Evolutionary conservation across 495 filamentous ascomycete genomes (phyloP).

Genomic region (Lasiosphaeris hirsuta): DNA sequence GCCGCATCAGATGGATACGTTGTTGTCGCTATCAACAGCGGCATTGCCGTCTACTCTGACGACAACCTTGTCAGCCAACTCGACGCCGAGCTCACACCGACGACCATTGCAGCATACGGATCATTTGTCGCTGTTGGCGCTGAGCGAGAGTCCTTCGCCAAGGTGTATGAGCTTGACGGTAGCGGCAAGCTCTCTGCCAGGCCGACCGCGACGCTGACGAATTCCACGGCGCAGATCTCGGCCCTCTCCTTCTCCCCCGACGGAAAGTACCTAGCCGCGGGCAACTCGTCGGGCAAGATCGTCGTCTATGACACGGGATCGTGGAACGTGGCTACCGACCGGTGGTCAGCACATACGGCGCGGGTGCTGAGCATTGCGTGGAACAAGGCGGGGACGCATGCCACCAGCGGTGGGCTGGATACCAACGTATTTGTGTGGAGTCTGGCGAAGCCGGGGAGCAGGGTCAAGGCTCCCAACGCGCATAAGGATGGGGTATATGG

Average conservation of each 20-base stretch:
- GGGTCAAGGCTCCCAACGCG: slow-evolving; percentile 74
- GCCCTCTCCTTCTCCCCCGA: slow-evolving; percentile 74
- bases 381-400: slow-evolving; percentile 70
- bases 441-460: slow-evolving; percentile 72
- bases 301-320: slow-evolving; percentile 63
- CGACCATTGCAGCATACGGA: slow-evolving; percentile 64
- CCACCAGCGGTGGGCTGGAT: slow-evolving; percentile 81
- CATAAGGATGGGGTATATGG: slow-evolving; percentile 95
- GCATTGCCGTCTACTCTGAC: slow-evolving; percentile 62
- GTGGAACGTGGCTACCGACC: slow-evolving; percentile 61
- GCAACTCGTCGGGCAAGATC: slow-evolving; percentile 83
- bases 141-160: slow-evolving; percentile 61
- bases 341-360: slow-evolving; percentile 91
- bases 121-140: slow-evolving; percentile 70
- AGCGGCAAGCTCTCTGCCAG: slow-evolving; percentile 40
- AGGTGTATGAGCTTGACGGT: slow-evolving; percentile 62
- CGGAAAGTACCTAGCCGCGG: slow-evolving; percentile 71
- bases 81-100: slow-evolving; percentile 54
- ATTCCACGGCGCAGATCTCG: slow-evolving; percentile 56
- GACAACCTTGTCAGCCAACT: slow-evolving; percentile 52
- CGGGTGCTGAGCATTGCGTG: slow-evolving; percentile 80
- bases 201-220: slow-evolving; percentile 44
- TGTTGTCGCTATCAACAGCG: slow-evolving; percentile 63
- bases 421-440: slow-evolving; percentile 93
- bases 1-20: slow-evolving; percentile 41